Conservation (phyloP, 208 protist genomes). For the Borovskyia barvae region DNA sequence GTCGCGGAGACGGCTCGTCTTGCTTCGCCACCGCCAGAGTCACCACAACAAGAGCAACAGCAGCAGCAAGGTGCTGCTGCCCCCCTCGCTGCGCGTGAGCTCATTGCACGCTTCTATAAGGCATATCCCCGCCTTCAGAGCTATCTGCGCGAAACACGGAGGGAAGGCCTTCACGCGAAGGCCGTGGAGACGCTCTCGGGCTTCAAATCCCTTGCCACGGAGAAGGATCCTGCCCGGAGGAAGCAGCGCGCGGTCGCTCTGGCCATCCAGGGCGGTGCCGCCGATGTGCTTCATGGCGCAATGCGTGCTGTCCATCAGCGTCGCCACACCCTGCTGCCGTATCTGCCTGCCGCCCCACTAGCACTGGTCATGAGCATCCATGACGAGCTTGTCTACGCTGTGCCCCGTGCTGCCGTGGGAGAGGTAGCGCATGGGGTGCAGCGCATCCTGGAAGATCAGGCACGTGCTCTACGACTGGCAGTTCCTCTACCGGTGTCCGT, state of each 20-base stretch:
- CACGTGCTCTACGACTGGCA: slow-evolving; percentile 22
- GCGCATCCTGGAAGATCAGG: slow-evolving; percentile 48
- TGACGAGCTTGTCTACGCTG: slow-evolving; percentile 84
- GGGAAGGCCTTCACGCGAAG: slow-evolving; percentile 31
- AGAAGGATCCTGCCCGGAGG: slow-evolving; percentile 41
- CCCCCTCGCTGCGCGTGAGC: slow-evolving; percentile 27
- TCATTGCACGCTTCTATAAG: slow-evolving; percentile 48
- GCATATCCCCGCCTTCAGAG: slow-evolving; percentile 58
- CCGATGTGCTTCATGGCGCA: slow-evolving; percentile 75
- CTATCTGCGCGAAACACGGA: slow-evolving; percentile 56
- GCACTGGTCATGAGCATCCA: slow-evolving; percentile 72
- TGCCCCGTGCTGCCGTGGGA: slow-evolving; percentile 33
- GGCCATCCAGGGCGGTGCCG: slow-evolving; percentile 83
- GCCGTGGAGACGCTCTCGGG: slow-evolving; percentile 49
- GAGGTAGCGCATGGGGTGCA: slow-evolving; percentile 46
- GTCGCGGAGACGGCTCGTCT: too few species aligned
- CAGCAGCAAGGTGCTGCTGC: not conserved
- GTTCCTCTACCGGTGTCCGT: slow-evolving; percentile 72
- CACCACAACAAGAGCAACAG: not conserved
- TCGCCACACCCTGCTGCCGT: slow-evolving; percentile 53
- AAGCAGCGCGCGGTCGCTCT: slow-evolving; percentile 68
- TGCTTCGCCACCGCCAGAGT: not conserved
- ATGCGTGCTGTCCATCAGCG: slow-evolving; percentile 72
- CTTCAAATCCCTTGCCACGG: slow-evolving; percentile 32
- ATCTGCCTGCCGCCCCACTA: slow-evolving; percentile 45